Conservation (phyloP, 345 rosid species). For the Capsella bursapastoris region DNA sequence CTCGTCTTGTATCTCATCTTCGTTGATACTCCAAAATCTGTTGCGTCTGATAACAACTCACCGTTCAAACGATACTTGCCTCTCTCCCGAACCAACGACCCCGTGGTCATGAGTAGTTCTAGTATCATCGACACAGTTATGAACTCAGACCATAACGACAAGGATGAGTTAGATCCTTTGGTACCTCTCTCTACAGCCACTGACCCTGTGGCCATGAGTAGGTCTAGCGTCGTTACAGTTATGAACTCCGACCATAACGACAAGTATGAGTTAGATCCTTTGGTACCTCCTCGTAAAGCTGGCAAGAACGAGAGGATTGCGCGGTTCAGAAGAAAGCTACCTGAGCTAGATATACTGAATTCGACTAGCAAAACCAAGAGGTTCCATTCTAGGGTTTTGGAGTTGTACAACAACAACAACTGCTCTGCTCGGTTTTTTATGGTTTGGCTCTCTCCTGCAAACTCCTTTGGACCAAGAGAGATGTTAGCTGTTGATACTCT, state of each 20-base stretch:
- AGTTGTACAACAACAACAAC: slow-evolving; percentile 46
- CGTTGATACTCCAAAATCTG: too few relatives aligned
- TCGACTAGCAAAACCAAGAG: slow-evolving; percentile 38
- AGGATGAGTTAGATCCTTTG: slow-evolving; percentile 47
- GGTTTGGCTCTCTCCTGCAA: slow-evolving; percentile 75
- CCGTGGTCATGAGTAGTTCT: too few relatives aligned
- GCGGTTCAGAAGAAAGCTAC: slow-evolving; percentile 62
- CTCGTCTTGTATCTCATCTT: too few relatives aligned
- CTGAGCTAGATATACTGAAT: slow-evolving; percentile 54
- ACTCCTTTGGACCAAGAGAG: slow-evolving; percentile 62
- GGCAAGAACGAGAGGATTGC: slow-evolving; percentile 57
- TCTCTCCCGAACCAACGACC: too few relatives aligned
- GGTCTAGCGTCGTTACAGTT: not conserved
- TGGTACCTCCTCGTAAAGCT: slow-evolving; percentile 56
- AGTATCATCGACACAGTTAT: not conserved
- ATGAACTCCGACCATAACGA: not conserved
- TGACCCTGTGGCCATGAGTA: not conserved
- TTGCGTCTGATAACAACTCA: too few relatives aligned
- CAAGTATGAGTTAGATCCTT: slow-evolving; percentile 43
- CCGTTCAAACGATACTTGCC: too few relatives aligned
- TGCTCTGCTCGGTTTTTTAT: slow-evolving; percentile 65
- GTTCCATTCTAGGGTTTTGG: slow-evolving; percentile 52
- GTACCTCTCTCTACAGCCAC: slow-evolving; percentile 45
- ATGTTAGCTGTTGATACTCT: slow-evolving; percentile 61
- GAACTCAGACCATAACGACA: not conserved